Conservation (phyloP, 345 rosid genomes). For the Boechera stricta region DNA sequence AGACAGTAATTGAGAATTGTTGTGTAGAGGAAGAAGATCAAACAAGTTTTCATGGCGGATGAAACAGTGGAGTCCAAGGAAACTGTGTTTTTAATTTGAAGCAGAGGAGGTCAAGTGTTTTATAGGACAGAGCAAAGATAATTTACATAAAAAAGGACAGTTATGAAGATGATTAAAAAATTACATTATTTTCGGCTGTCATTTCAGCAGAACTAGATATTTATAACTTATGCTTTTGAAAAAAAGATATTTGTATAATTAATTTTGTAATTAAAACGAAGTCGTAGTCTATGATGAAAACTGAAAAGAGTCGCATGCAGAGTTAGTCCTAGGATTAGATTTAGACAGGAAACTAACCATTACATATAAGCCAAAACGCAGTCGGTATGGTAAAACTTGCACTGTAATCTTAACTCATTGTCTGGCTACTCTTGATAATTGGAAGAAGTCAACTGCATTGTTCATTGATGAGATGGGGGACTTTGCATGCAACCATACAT, state of each 20-base stretch:
- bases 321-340: slow-evolving; percentile 5
- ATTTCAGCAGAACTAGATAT: slow-evolving; percentile 8
- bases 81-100: slow-evolving; percentile 35
- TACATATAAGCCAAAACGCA: not conserved
- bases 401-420: not conserved
- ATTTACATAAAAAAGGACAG: not conserved
- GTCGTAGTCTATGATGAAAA: not conserved
- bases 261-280: not conserved
- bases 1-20: slow-evolving; percentile 27
- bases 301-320: slow-evolving; percentile 17
- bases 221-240: not conserved
- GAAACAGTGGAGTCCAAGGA: slow-evolving; percentile 1
- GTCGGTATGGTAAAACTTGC: not conserved
- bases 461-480: slow-evolving; percentile 32
- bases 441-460: slow-evolving; percentile 37
- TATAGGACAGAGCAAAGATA: slow-evolving; percentile 29
- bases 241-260: not conserved
- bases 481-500: slow-evolving; percentile 29
- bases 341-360: slow-evolving; percentile 29
- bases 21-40: slow-evolving; percentile 40
- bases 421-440: not conserved
- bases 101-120: slow-evolving; percentile 14
- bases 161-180: not conserved
- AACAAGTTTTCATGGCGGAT: slow-evolving; percentile 36
- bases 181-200: not conserved